Evolutionary conservation across 805 yeast genomes (phyloP).

Genomic region (Candida andamanensis): DNA sequence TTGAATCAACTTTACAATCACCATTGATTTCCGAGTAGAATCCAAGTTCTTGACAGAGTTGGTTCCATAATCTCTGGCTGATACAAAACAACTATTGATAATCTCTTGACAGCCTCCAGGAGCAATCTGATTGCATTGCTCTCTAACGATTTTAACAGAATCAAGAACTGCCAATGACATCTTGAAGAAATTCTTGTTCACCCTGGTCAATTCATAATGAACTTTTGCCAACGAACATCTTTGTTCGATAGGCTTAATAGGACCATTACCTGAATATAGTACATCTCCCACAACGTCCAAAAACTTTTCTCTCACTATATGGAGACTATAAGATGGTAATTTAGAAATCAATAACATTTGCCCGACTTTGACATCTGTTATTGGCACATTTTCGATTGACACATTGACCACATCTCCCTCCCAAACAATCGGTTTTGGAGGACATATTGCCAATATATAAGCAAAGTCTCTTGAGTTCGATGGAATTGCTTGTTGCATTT

Average conservation of each 20-base stretch:
- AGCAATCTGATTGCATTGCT: constrained; percentile 48
- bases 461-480: constrained; percentile 36
- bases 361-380: constrained; percentile 60
- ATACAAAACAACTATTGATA: constrained; percentile 67
- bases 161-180: constrained; percentile 63
- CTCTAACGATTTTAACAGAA: constrained; percentile 47
- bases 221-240: constrained; percentile 69
- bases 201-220: constrained; percentile 63
- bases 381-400: constrained; percentile 41
- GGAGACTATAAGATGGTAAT: constrained; percentile 56
- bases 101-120: constrained; percentile 68
- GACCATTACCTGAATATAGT: constrained; percentile 34
- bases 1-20: constrained; percentile 67
- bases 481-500: constrained; percentile 13
- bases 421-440: constrained; percentile 86
- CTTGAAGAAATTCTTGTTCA: constrained; percentile 61
- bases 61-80: constrained; percentile 77
- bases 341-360: constrained; percentile 63
- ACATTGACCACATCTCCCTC: constrained; percentile 70
- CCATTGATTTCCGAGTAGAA: constrained; percentile 56
- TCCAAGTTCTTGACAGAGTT: constrained; percentile 64
- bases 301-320: constrained; percentile 52
- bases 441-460: constrained; percentile 68
- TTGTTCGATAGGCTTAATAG: constrained; percentile 46
- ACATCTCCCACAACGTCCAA: constrained; percentile 52